Evolutionary conservation across 495 filamentous ascomycete genomes (phyloP), one percentile per base, ranked within the genome.

Genomic region (Tuber magnatum): DNA sequence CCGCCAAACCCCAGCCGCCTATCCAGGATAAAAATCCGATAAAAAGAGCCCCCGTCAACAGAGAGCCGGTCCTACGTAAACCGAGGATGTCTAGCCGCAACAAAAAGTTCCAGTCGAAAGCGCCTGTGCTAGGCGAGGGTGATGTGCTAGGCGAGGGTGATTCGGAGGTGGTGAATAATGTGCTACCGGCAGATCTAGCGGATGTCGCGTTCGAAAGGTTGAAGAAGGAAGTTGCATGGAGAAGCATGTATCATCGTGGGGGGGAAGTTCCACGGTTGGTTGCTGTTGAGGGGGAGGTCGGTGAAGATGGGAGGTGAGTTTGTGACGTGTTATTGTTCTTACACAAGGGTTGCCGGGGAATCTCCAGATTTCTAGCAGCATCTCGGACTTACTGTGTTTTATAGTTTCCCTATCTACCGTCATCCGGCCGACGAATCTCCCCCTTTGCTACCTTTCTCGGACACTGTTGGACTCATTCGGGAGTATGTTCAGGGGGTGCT

Each of bases 201-300:
- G 78, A 86, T n/a, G 84, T 85, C 71, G 87, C 90, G 39, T 97
- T 96, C 81, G 86, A 90, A n/a, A 87, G 86, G 43, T 85, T 97
- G 16, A 87, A 88, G 72, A 84, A 87, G 35, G 95, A 98, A 82
- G 91, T 98, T 1, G 85, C 86, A 78, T 99, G 94, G 94, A 91
- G 94, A 78, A 91, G 88, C 74, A 99, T 99, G 95, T 91, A 90
- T 72, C 95, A 97, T 81, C 88, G 93, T 71, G 92, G 93, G 43
- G 95, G 95, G 22, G 91, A 95, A 80, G 95, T 99, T 3, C 95
- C 95, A 44, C 89, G 95, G 56, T 89, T 97, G n/a, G 93, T 98
- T 46, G 93, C 93, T 51, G 93, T 96, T 14, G 93, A 98, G 83
- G 96, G 94, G 9, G 85, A 87, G 42, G 84, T 92, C 70, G 86